Evolutionary conservation across 768 basidiomycete genomes (phyloP), one percentile per base, ranked within the genome.

Genomic region (Lepiota venenata): DNA sequence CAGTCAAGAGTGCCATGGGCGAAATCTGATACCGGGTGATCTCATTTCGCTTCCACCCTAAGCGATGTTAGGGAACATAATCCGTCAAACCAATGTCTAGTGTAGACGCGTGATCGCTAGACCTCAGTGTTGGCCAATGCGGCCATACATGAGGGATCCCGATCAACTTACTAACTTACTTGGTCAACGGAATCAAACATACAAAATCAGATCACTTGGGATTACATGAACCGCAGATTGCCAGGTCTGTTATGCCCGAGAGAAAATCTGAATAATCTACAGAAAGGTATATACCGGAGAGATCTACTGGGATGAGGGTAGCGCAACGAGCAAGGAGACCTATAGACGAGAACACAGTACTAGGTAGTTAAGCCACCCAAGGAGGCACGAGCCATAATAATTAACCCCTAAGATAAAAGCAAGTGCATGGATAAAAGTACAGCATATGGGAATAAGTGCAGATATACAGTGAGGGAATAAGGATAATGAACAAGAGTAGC

Each of bases 341-440:
- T n/a, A 47, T 27, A 40, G 38, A 41, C 40, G 38, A 21, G 62
- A 60, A 60, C 63, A 74, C 77, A 75, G 74, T 76, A 79, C 75
- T 74, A 66, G 47, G 57, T 22, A 54, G 44, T 50, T 41, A 51
- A 61, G 55, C 49, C 38, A 56, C 55, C 47, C 59, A 52, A 48
- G 57, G 45, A 46, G 52, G 58, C 50, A 58, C 25, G 39, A 61
- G 53, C 47, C n/a, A 54, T 60, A 60, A 59, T 47, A 56, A 46
- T 56, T 43, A 47, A 59, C 38, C 44, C 36, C 39, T 37, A 61
- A 52, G 32, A 35, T 36, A 44, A 46, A 22, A 37, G 41, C 29
- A 51, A 40, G 52, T 40, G 50, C 39, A 48, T 35, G 47, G 40
- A 50, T 42, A 54, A 27, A 61, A 46, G 41, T 44, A 56, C 55